Evolutionary conservation across 495 filamentous ascomycete genomes (phyloP), one percentile per base, ranked within the genome.

Genomic region (Aspergillus sclerotiicarbonarius): DNA sequence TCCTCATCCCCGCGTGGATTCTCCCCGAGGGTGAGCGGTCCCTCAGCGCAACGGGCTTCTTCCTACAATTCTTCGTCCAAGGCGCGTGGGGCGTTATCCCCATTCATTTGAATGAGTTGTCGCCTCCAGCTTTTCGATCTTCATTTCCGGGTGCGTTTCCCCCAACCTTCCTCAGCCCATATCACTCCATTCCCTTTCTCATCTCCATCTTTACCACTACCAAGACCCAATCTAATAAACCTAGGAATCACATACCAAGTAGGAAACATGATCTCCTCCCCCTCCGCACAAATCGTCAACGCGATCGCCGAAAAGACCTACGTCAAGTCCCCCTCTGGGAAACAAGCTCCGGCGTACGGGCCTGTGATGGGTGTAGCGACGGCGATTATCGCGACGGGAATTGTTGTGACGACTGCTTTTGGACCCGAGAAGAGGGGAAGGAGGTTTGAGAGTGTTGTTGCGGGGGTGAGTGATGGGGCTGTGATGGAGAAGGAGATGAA

Each of bases 41-140:
- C 5, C 79, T 92, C 16, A 87, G 85, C 0, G 87, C 76, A 5
- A 78, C 81, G 1, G 88, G 84, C 19, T 92, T 92, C 76, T 82
- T 88, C 67, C 81, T 90, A 57, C 89, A 92, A 64, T 90, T 90
- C 70, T 90, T 87, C 66, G 80, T 90, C 25, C 86, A 91, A 63
- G 89, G 89, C 8, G 86, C 87, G 0, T 92, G 85, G 86, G 87
- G 89, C 39, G 84, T 91, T 6, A 84, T 91, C 30, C 89, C 89
- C 8, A 87, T 91, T 62, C 89, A 90, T 62, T 78, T 92, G 49
- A 89, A 89, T 67, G 89, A 92, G 73, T 80, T 91, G 0, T 84
- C 88, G 0, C 89, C 88, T 6, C 82, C 84, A 0, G 86, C 86
- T 1, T 90, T 88, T 76, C 82, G 88, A n/a, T 87, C 87, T 4